phyloP scores from a whole-genome alignment of 768 basidiomycete genomes.

The Psilocybe sp. region DNA sequence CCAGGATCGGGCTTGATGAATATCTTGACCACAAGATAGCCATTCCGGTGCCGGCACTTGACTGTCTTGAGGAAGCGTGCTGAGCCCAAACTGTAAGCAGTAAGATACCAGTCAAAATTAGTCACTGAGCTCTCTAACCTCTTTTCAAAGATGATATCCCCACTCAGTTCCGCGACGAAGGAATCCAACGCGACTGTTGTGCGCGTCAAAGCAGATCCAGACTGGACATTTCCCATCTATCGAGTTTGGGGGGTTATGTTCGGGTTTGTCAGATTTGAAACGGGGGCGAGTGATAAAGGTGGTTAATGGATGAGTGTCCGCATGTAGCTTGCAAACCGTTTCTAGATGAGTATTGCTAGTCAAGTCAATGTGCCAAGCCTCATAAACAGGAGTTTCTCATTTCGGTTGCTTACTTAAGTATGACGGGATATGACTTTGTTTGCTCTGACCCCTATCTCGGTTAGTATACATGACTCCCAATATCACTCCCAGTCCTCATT shows the following conservation, averaged over 20 bases:
- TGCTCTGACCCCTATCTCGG: too few relatives aligned
- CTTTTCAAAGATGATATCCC: slow-evolving; percentile 88
- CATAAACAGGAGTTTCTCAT: too few relatives aligned
- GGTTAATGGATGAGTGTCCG: too few relatives aligned
- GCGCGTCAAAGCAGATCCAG: slow-evolving; percentile 66
- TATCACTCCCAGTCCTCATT: too few relatives aligned
- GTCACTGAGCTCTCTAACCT: slow-evolving; percentile 49
- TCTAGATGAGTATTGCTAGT: too few relatives aligned
- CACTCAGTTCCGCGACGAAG: slow-evolving; percentile 84
- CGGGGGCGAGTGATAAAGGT: too few relatives aligned
- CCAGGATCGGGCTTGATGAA: slow-evolving; percentile 94
- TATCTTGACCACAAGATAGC: slow-evolving; percentile 87
- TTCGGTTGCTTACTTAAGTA: too few relatives aligned
- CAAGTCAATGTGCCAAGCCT: too few relatives aligned
- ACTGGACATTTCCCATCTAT: slow-evolving; percentile 77
- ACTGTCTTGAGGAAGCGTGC: slow-evolving; percentile 81
- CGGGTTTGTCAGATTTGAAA: too few relatives aligned
- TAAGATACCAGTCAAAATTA: neutral
- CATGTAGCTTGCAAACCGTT: too few relatives aligned
- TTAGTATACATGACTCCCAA: too few relatives aligned
- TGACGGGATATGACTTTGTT: too few relatives aligned
- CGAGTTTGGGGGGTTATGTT: neutral
- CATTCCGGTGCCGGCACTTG: slow-evolving; percentile 80
- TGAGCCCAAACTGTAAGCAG: slow-evolving; percentile 52
- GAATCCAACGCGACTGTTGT: slow-evolving; percentile 84